phyloP scores from a whole-genome alignment of 2,329 filamentous ascomycete genomes.

The Hypoxylon sp. region DNA sequence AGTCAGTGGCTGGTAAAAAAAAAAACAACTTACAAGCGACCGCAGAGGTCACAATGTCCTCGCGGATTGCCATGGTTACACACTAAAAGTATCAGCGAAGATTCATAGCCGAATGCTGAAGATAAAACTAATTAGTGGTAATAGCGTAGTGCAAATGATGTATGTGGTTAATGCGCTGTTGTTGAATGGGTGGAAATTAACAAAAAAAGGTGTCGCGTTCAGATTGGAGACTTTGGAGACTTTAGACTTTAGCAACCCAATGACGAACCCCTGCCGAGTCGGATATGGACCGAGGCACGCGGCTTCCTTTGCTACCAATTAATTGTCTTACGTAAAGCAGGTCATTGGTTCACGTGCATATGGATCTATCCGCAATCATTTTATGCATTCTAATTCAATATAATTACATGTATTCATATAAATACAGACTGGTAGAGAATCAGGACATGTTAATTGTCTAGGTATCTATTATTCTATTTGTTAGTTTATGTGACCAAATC shows the following conservation, averaged over 20 bases:
- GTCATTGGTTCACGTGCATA: constrained; percentile 6
- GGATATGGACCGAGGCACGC: constrained; percentile 41
- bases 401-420: too few species aligned
- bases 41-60: constrained; percentile 66
- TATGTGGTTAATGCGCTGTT: too few species aligned
- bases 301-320: constrained; percentile 18
- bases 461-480: too few species aligned
- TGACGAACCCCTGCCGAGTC: constrained; percentile 36
- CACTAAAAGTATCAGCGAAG: constrained; percentile 16
- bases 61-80: constrained; percentile 80
- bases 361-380: too few species aligned
- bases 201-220: constrained; percentile 30
- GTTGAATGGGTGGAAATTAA: too few species aligned
- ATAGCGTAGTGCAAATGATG: too few species aligned
- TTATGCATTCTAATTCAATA: too few species aligned
- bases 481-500: too few species aligned
- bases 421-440: too few species aligned
- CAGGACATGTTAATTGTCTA: too few species aligned
- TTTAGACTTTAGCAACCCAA: constrained; percentile 15
- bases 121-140: too few species aligned
- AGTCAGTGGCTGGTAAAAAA: constrained; percentile 8
- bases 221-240: constrained; percentile 21
- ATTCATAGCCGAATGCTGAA: constrained; percentile 25
- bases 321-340: constrained; percentile 8
- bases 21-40: constrained; percentile 47